Percentiles rank a stretch among this genome's conserved stretches.
Evolutionary conservation across 2,329 filamentous ascomycete species (phyloP).

Genomic region (Microsporum audouinii): DNA sequence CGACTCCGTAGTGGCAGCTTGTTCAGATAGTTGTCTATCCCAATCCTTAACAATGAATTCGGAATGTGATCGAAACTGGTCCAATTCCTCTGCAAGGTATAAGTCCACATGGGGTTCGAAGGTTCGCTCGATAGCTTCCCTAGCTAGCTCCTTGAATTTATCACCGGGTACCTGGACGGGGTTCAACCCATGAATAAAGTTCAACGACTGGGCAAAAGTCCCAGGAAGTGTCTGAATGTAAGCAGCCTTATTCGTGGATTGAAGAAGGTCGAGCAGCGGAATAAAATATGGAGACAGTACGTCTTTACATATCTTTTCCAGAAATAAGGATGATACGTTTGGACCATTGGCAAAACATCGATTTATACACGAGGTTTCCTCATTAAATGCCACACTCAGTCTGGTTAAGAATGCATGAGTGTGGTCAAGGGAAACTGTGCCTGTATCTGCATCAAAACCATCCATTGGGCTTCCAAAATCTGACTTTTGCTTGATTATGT

Average conservation of each 20-base stretch:
- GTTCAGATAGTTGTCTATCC: conserved; percentile 84
- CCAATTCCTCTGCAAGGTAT: conserved; percentile 83
- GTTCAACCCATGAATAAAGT: conserved; percentile 60
- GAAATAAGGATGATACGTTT: conserved; percentile 62
- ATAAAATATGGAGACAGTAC: conserved; percentile 76
- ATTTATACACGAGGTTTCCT: conserved; percentile 69
- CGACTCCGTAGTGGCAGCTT: conserved; percentile 80
- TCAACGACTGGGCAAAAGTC: conserved; percentile 73
- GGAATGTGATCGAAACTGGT: conserved; percentile 66
- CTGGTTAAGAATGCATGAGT: conserved; percentile 70
- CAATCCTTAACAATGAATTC: conserved; percentile 68
- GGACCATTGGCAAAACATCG: conserved; percentile 64
- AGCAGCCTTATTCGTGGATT: conserved; percentile 58
- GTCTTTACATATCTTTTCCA: conserved; percentile 74
- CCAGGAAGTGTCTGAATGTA: conserved; percentile 82
- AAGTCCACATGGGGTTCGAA: conserved; percentile 92
- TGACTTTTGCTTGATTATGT: conserved; percentile 63
- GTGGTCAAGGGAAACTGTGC: conserved; percentile 65
- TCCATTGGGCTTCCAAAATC: conserved; percentile 64
- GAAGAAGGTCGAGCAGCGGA: conserved; percentile 74
- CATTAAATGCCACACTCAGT: conserved; percentile 63
- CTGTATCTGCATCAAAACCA: conserved; percentile 59
- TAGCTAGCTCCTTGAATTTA: conserved; percentile 53
- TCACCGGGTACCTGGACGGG: conserved; percentile 50
- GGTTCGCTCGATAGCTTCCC: conserved; percentile 55